Base-by-base conservation (phyloP, 1,284 basidiomycete genomes). In the Microbotryum scabiosae region DNA sequence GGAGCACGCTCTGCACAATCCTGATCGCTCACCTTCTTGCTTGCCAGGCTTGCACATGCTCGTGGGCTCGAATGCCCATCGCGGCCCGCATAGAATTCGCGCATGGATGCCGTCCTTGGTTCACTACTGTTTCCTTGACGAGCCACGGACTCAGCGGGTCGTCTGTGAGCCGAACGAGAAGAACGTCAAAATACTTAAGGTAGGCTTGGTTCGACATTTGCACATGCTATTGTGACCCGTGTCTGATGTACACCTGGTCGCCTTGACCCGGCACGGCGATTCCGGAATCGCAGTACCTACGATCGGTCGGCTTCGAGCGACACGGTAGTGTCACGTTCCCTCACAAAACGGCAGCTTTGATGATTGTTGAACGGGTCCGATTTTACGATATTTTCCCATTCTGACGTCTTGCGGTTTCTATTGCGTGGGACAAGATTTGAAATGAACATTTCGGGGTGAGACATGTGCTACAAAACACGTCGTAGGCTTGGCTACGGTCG, bases 61-160 rank as follows among this genome's bases (percentile, higher is more conserved):
- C 26, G 70, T 71, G 20, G 69, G 70, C 3, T 66, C 64, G 4
- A 59, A 64, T 51, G 57, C 55, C 1, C 70, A 70, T 54, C 63
- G 69, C n/a, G 70, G 56, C 6, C 54, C 60, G 21, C 48, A 49
- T 41, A 48, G 67, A 78, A 79, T 80, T n/a, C 75, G 75, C 61
- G 74, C 77, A 4, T 81, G 80, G 80, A 63, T 80, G 46, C 72
- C 77, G 2, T 78, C 77, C 5, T 68, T 82, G 47, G 73, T 74
- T 21, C 82, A 82, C 67, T 79, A 78, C 69, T 73, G 77, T 53
- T 82, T 82, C 74, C 73, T 81, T 23, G 73, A 75, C 2, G 82
- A 82, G 54, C 74, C 79, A 3, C 74, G 81, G 43, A 81, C 81
- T 4, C 68, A 76, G 18, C 73, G 78, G 25, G 75, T 80, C 23